A percentile compares a stretch with the other conserved stretches of the same genome.
These are phyloP conservation scores for Colletotrichum spinosum DNA, from an alignment of 2,329 filamentous ascomycete species.

Conservation along the genomic window DNA sequence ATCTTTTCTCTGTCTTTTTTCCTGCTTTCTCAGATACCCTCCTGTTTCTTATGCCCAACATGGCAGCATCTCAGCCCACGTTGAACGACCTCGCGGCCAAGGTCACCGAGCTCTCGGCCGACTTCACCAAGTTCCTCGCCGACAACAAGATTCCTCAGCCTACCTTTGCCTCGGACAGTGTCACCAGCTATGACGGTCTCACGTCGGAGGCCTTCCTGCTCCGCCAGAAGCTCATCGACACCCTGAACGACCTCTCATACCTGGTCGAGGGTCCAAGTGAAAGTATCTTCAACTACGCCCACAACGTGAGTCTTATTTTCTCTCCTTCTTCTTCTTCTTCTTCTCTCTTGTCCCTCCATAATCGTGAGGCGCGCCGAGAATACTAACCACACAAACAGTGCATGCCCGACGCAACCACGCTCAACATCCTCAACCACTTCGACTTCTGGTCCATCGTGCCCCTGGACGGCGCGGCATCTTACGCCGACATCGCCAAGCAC, in stretches of 20 bases:
- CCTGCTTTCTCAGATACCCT: slow-evolving; percentile 25
- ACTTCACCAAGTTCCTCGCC: slow-evolving; percentile 53
- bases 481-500: slow-evolving; percentile 51
- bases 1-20: background rate
- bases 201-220: slow-evolving; percentile 56
- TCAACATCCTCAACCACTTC: slow-evolving; percentile 64
- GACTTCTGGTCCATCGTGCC: slow-evolving; percentile 65
- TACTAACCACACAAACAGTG: slow-evolving; percentile 42
- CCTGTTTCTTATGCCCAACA: slow-evolving; percentile 37
- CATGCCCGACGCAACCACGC: slow-evolving; percentile 55
- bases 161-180: slow-evolving; percentile 57
- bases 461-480: slow-evolving; percentile 56
- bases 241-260: slow-evolving; percentile 58
- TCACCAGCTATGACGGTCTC: slow-evolving; percentile 54
- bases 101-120: slow-evolving; percentile 56
- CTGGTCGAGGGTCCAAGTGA: slow-evolving; percentile 61
- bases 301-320: slow-evolving; percentile 46
- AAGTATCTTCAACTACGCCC: slow-evolving; percentile 59
- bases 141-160: slow-evolving; percentile 56
- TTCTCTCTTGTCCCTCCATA: too few species aligned
- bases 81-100: slow-evolving; percentile 57
- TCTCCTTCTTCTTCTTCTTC: background rate
- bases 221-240: slow-evolving; percentile 57
- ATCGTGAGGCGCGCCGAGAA: too few species aligned
- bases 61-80: slow-evolving; percentile 49